phyloP scores from a whole-genome alignment of 306 rosid genomes.

The Rubus idaeus region DNA sequence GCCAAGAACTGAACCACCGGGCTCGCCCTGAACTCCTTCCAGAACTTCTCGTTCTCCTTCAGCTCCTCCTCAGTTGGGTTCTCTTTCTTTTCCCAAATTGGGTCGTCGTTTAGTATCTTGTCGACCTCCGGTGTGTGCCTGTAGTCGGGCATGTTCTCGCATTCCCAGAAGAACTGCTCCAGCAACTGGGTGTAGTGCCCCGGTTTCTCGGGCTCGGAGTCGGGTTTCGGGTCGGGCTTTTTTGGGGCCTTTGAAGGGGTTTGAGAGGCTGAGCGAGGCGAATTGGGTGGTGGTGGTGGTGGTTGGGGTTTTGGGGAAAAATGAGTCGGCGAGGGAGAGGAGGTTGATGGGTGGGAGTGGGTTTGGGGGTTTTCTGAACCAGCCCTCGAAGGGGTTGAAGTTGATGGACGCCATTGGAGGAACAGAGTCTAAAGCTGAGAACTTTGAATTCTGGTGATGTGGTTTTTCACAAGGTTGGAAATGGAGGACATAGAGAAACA shows the following conservation, averaged over 20 bases:
- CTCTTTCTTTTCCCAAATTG: conserved; percentile 47
- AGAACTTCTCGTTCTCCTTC: conserved; percentile 48
- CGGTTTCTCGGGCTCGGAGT: conserved; percentile 35
- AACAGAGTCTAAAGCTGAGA: too few species aligned
- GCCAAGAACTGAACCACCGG: conserved; percentile 59
- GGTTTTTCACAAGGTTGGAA: neutral
- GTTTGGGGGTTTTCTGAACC: conserved; percentile 72
- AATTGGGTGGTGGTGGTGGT: conserved; percentile 46
- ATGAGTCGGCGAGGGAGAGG: conserved; percentile 31
- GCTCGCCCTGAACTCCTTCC: conserved; percentile 43
- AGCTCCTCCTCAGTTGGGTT: conserved; percentile 66
- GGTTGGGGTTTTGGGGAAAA: conserved; percentile 16
- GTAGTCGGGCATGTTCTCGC: conserved; percentile 56
- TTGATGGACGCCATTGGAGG: conserved; percentile 72
- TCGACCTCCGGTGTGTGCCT: conserved; percentile 80
- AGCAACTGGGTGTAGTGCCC: conserved; percentile 51
- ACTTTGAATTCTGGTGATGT: neutral
- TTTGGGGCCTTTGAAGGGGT: conserved; percentile 36
- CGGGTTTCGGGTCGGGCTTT: conserved; percentile 22
- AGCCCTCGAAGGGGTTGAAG: conserved; percentile 71
- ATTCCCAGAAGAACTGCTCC: conserved; percentile 69
- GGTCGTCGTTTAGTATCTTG: conserved; percentile 49
- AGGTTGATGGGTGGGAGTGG: conserved; percentile 54
- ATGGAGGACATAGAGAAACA: neutral
- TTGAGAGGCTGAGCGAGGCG: conserved; percentile 57